phyloP scores from a whole-genome alignment of 768 basidiomycete genomes.

The Fomitopsis pulvina region DNA sequence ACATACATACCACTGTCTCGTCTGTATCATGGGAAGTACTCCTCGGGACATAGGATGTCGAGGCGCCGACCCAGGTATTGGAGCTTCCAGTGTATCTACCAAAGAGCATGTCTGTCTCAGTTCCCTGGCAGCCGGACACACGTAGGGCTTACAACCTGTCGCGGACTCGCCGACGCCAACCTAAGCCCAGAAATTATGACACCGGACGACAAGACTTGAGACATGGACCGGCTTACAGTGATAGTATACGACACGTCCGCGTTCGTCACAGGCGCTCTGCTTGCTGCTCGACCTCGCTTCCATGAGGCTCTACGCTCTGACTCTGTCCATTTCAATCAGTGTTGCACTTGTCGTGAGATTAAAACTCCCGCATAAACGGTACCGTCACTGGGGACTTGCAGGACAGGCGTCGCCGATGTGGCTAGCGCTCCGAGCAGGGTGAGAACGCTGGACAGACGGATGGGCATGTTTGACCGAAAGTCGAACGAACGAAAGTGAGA shows the following conservation, averaged over 20 bases:
- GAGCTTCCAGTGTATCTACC: constrained; percentile 49
- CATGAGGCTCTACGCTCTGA: constrained; percentile 9
- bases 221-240: constrained; percentile 3
- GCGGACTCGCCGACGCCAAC: constrained; percentile 15
- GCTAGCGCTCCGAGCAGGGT: not conserved
- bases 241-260: constrained; percentile 18
- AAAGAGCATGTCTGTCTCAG: constrained; percentile 35
- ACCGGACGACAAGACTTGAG: no score
- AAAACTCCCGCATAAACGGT: constrained; percentile 13
- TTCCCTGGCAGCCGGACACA: constrained; percentile 11
- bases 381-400: constrained; percentile 10
- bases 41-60: constrained; percentile 34
- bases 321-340: constrained; percentile 13
- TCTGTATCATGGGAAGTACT: constrained; percentile 30
- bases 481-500: no score
- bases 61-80: constrained; percentile 52
- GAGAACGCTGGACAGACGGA: not conserved
- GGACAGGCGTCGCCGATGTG: not conserved
- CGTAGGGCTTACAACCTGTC: constrained; percentile 18
- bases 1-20: constrained; percentile 20
- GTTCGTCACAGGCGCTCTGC: constrained; percentile 15
- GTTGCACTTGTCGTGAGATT: constrained; percentile 14
- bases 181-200: not conserved
- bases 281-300: constrained; percentile 14
- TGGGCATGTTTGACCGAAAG: not conserved